A percentile compares a stretch with the other conserved stretches of the same genome.
Conservation (phyloP, 1,139 yeast genomes). For the Hanseniaspora uvarum region DNA sequence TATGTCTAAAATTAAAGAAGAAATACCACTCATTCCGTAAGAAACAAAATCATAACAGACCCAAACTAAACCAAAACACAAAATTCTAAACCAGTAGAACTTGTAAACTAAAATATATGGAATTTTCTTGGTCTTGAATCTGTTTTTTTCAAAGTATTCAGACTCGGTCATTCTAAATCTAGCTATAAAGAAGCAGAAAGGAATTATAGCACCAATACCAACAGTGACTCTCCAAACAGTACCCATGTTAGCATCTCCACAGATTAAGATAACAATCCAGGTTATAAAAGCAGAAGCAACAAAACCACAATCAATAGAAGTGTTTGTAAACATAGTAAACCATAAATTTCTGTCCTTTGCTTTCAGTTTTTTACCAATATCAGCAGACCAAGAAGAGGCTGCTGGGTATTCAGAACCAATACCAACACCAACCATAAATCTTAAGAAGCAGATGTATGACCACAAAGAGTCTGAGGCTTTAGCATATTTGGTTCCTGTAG, state of each 20-base stretch:
- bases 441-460: conserved; percentile 69
- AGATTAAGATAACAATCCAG: conserved; percentile 75
- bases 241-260: conserved; percentile 54
- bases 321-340: conserved; percentile 80
- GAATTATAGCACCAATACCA: conserved; percentile 89
- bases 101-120: conserved; percentile 65
- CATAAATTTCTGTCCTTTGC: conserved; percentile 78
- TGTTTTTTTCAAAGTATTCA: conserved; percentile 56
- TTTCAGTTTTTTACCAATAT: conserved; percentile 70
- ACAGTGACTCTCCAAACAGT: conserved; percentile 89
- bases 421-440: conserved; percentile 80
- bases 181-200: conserved; percentile 61
- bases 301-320: conserved; percentile 80
- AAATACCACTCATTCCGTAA: conserved; percentile 79
- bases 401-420: conserved; percentile 89
- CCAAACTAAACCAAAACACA: conserved; percentile 70
- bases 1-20: conserved; percentile 53
- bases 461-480: conserved; percentile 47
- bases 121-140: conserved; percentile 52
- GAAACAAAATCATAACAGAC: conserved; percentile 80
- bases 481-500: conserved; percentile 30
- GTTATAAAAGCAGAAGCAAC: conserved; percentile 80
- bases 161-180: conserved; percentile 70
- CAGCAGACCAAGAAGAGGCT: conserved; percentile 88
- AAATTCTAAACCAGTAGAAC: conserved; percentile 75